Conservation (phyloP, 2,329 filamentous ascomycete species). For the Xylariomycetidae sp. region DNA sequence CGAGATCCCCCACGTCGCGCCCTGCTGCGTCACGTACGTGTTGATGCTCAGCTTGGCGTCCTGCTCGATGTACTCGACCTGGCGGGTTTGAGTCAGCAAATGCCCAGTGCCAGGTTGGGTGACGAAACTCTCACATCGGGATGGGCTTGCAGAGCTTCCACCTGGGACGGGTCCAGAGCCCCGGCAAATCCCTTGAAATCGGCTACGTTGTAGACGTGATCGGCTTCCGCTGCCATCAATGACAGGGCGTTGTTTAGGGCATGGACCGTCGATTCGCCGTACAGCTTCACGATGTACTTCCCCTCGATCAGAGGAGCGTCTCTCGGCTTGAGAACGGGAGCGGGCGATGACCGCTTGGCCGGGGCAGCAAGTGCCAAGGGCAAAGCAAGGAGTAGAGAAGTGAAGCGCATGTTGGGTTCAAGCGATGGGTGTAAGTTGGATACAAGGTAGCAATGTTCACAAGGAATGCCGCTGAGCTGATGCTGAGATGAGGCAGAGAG, state of each 20-base stretch:
- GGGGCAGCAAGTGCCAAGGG: conserved; percentile 26
- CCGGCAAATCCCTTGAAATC: conserved; percentile 38
- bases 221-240: conserved; percentile 24
- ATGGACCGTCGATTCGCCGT: conserved; percentile 26
- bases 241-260: conserved; percentile 26
- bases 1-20: conserved; percentile 38
- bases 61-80: conserved; percentile 31
- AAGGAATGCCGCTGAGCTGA: too few species aligned
- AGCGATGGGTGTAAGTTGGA: too few species aligned
- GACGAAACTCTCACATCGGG: conserved; percentile 29
- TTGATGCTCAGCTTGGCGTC: conserved; percentile 27
- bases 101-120: not conserved
- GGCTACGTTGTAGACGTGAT: conserved; percentile 23
- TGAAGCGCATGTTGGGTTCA: too few species aligned
- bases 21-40: conserved; percentile 26
- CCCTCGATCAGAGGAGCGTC: conserved; percentile 25
- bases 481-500: too few species aligned
- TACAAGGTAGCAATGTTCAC: too few species aligned
- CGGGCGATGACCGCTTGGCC: conserved; percentile 24
- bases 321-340: conserved; percentile 24
- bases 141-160: conserved; percentile 33
- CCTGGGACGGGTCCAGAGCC: conserved; percentile 34
- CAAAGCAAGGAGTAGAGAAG: conserved; percentile 20
- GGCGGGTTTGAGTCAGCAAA: conserved; percentile 7
- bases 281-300: conserved; percentile 42